These are phyloP conservation scores for Amanita pseudoporphyria DNA, from an alignment of 768 basidiomycete species.

Conservation along the genomic window DNA sequence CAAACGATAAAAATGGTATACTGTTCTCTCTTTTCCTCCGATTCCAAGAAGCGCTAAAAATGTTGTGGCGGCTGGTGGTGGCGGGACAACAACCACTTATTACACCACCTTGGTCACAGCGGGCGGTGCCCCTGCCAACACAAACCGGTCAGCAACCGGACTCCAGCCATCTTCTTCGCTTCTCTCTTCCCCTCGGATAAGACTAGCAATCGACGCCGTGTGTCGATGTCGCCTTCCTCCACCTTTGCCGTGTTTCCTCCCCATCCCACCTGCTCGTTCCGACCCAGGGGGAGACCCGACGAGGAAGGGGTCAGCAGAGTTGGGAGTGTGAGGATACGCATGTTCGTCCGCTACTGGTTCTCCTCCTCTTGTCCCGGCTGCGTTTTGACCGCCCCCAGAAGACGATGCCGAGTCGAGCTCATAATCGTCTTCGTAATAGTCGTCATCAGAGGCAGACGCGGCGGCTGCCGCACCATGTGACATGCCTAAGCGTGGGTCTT, in stretches of 20 bases:
- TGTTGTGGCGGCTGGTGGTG: too few relatives aligned
- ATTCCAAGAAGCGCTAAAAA: too few relatives aligned
- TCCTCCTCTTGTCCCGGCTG: conserved; percentile 22
- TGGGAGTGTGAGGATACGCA: conserved; percentile 27
- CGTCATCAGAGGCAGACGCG: background rate
- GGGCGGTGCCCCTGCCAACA: background rate
- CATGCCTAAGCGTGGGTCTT: conserved; percentile 37
- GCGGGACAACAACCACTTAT: background rate
- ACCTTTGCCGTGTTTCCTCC: conserved; percentile 14
- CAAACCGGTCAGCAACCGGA: conserved; percentile 49
- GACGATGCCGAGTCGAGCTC: conserved; percentile 5
- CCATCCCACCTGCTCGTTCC: conserved; percentile 11
- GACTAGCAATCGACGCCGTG: conserved; percentile 77
- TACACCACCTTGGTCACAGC: background rate
- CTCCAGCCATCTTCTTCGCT: conserved; percentile 78
- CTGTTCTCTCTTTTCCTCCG: background rate
- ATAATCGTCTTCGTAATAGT: conserved; percentile 6
- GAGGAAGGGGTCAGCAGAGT: conserved; percentile 10
- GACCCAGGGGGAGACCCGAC: conserved; percentile 8
- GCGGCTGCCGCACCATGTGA: conserved; percentile 22
- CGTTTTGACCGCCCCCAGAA: conserved; percentile 9
- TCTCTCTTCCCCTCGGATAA: conserved; percentile 69
- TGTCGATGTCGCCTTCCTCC: conserved; percentile 50
- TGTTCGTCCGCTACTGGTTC: conserved; percentile 42
- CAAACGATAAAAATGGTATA: background rate